Conservation (phyloP, 441 rosid genomes). For the Codiaeum variegatum region DNA sequence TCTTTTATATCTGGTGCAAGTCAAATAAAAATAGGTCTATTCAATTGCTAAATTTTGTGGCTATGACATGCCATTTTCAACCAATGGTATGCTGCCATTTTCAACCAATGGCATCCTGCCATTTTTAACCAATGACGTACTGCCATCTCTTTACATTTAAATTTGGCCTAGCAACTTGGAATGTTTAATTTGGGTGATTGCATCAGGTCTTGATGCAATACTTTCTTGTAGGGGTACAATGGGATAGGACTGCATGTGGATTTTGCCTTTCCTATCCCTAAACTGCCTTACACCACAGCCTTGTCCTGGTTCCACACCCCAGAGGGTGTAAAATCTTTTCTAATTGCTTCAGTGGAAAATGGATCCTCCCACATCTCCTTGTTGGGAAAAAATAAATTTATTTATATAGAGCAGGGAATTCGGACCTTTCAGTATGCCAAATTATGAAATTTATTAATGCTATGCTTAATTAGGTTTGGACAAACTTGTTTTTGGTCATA, state of each 20-base stretch:
- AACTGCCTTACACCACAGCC: not conserved
- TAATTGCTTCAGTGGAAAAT: not conserved
- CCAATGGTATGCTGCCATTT: not conserved
- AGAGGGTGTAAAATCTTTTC: not conserved
- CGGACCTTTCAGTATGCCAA: not conserved
- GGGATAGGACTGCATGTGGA: not conserved
- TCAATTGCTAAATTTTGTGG: not conserved
- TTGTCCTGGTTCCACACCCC: not conserved
- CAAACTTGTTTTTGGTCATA: not conserved
- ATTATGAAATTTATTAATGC: not conserved
- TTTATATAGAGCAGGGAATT: not conserved
- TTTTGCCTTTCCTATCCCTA: not conserved
- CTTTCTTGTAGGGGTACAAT: not conserved
- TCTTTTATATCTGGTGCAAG: not conserved
- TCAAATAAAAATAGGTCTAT: not conserved
- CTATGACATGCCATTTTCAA: not conserved
- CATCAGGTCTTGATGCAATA: not conserved
- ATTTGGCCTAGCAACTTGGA: not conserved
- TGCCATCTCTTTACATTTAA: slow-evolving; percentile 2
- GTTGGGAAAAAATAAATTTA: too few relatives aligned
- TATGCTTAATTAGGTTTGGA: not conserved
- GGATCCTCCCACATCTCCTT: too few relatives aligned
- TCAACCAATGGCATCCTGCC: not conserved
- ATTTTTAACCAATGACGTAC: not conserved
- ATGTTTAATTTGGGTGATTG: not conserved